A percentile compares a stretch with the other conserved stretches of the same genome.
Conservation (phyloP, 116 monocot species). For the Papilionanthe hybrid region DNA sequence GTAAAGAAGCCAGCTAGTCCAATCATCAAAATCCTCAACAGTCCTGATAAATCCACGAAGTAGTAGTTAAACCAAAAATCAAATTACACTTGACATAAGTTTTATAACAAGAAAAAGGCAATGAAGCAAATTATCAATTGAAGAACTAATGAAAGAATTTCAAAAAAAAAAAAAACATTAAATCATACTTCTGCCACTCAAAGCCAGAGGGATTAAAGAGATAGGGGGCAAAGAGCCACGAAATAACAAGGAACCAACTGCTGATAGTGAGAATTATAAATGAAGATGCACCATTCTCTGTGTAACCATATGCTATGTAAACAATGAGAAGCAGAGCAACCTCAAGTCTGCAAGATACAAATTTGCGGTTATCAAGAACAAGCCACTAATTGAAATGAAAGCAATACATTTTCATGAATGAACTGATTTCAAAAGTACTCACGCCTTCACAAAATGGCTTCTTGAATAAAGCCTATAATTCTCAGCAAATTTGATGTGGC, state of each 20-base stretch:
- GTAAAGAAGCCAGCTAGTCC: slow-evolving; percentile 85
- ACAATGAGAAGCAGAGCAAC: slow-evolving; percentile 83
- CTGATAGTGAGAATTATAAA: slow-evolving; percentile 80
- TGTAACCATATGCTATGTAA: slow-evolving; percentile 90
- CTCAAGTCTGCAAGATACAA: slow-evolving; percentile 61
- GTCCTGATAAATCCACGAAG: slow-evolving; percentile 42
- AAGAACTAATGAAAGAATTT: not conserved
- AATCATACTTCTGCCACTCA: slow-evolving; percentile 93
- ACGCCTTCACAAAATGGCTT: slow-evolving; percentile 99
- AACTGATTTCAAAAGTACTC: slow-evolving; percentile 17
- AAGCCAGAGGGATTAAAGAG: slow-evolving; percentile 97
- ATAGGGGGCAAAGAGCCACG: slow-evolving; percentile 97
- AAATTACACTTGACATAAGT: not conserved
- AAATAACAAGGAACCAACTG: slow-evolving; percentile 92
- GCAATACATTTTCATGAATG: not conserved
- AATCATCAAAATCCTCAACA: slow-evolving; percentile 97
- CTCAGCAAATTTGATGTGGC: slow-evolving; percentile 88
- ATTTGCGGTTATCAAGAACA: not conserved
- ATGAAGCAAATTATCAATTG: not conserved
- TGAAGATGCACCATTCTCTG: slow-evolving; percentile 54
- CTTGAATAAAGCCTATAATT: slow-evolving; percentile 89
- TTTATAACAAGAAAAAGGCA: not conserved
- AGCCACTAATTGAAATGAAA: not conserved
- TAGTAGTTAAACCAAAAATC: not conserved
- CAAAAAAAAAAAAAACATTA: not conserved